phyloP scores from a whole-genome alignment of 2,329 filamentous ascomycete species.

The Fusarium nodosum region DNA sequence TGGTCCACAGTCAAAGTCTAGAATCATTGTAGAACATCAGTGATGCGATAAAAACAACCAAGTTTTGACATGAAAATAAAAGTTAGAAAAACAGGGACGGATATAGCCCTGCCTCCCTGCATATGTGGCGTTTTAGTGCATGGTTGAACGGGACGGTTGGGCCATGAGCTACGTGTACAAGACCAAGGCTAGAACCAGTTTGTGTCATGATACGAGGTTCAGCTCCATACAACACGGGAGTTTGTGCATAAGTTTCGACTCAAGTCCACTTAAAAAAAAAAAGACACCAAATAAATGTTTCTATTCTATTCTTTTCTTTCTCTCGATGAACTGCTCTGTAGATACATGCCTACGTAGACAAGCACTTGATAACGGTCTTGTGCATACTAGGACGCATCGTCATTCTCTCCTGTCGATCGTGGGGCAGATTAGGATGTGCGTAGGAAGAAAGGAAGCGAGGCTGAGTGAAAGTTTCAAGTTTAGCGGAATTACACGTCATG shows the following conservation, averaged over 20 bases:
- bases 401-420: constrained; percentile 37
- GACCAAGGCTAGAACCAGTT: constrained; percentile 2
- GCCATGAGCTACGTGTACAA: constrained; percentile 37
- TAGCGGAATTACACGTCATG: constrained; percentile 2
- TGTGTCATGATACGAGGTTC: constrained; percentile 38
- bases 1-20: neutral
- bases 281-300: too few species aligned
- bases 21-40: neutral
- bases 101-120: neutral
- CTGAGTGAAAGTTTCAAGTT: constrained; percentile 1
- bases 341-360: neutral
- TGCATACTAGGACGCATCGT: neutral
- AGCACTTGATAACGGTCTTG: neutral
- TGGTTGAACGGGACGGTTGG: constrained; percentile 2
- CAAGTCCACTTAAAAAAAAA: neutral
- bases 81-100: neutral
- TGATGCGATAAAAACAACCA: neutral
- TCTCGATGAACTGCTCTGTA: neutral
- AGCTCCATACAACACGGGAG: constrained; percentile 37
- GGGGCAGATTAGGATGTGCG: constrained; percentile 40
- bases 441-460: constrained; percentile 13
- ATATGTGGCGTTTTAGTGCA: constrained; percentile 16
- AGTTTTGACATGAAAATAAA: neutral
- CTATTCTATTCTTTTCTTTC: neutral
- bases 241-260: constrained; percentile 25